phyloP scores from a whole-genome alignment of 257 asterid genomes.

The Perilla frutescens region DNA sequence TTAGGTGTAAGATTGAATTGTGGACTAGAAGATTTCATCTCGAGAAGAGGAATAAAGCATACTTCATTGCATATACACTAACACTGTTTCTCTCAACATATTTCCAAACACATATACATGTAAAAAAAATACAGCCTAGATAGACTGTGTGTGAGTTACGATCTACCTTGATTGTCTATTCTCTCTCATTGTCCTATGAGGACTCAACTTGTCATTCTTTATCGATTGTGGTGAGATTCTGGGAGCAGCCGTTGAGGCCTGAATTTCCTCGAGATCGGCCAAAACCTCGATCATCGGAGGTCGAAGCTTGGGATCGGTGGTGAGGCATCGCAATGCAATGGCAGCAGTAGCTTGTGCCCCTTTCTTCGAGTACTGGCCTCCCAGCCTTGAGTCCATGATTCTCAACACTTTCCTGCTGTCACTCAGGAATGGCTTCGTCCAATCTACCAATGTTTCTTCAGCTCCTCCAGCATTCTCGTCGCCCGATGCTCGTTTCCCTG shows the following conservation, averaged over 20 bases:
- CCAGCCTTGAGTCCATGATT: slow-evolving; percentile 62
- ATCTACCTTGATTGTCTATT: slow-evolving; percentile 34
- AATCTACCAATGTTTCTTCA: slow-evolving; percentile 57
- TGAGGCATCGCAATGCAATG: slow-evolving; percentile 50
- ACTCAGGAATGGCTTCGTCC: slow-evolving; percentile 59
- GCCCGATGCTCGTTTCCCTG: slow-evolving; percentile 62
- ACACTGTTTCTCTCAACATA: neutral
- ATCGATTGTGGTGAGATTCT: slow-evolving; percentile 14
- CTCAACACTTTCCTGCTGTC: slow-evolving; percentile 57
- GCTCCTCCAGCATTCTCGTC: slow-evolving; percentile 62
- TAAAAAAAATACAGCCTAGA: neutral
- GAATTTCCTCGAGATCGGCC: slow-evolving; percentile 45
- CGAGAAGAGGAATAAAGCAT: neutral
- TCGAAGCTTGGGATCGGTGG: slow-evolving; percentile 47
- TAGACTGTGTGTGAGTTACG: neutral
- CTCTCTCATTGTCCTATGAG: slow-evolving; percentile 36
- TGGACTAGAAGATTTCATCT: neutral
- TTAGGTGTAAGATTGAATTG: no score
- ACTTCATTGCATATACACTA: slow-evolving; percentile 1
- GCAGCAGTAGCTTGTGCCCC: slow-evolving; percentile 55
- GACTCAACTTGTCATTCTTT: slow-evolving; percentile 31
- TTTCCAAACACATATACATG: slow-evolving; percentile 5
- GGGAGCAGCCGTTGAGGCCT: slow-evolving; percentile 26
- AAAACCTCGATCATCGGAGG: slow-evolving; percentile 56
- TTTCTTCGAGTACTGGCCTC: slow-evolving; percentile 63